phyloP scores from a whole-genome alignment of 2,329 filamentous ascomycete genomes.

The Calonectria honghensis region DNA sequence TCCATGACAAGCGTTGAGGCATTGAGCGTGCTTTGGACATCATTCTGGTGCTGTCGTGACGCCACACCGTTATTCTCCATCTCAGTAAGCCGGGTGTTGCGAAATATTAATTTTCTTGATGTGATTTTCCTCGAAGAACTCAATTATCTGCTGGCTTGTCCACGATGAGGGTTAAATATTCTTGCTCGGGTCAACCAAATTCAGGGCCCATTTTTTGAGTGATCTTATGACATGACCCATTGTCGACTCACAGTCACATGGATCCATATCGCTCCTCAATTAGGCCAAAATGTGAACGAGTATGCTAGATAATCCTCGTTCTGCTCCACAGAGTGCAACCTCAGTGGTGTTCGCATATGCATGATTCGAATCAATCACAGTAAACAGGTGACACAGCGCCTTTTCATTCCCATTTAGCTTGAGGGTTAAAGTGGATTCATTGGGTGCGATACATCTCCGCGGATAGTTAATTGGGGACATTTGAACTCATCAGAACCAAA shows the following conservation, averaged over 20 bases:
- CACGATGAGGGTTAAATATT: background rate
- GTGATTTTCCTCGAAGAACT: background rate
- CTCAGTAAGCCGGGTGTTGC: background rate
- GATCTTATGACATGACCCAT: background rate
- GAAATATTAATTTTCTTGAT: too few species aligned
- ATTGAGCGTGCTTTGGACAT: constrained; percentile 12
- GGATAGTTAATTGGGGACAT: background rate
- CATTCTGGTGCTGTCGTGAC: background rate
- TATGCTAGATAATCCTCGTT: background rate
- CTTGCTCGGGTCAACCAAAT: too few species aligned
- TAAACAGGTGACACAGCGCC: background rate
- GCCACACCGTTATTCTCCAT: background rate
- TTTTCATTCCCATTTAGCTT: background rate
- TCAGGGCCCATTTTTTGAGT: too few species aligned
- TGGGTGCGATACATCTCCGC: constrained; percentile 9
- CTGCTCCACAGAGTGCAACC: background rate
- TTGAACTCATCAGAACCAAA: background rate
- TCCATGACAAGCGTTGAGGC: constrained; percentile 5
- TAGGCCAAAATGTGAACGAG: background rate
- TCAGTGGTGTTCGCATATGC: background rate
- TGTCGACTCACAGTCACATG: constrained; percentile 1
- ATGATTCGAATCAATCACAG: constrained; percentile 6
- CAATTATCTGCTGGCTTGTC: too few species aligned
- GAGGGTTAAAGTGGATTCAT: background rate
- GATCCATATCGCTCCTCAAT: background rate